Percentiles rank a stretch among this genome's conserved stretches.
Evolutionary conservation across 306 rosid genomes (phyloP).

Genomic region (apple (Malus domestica)): DNA sequence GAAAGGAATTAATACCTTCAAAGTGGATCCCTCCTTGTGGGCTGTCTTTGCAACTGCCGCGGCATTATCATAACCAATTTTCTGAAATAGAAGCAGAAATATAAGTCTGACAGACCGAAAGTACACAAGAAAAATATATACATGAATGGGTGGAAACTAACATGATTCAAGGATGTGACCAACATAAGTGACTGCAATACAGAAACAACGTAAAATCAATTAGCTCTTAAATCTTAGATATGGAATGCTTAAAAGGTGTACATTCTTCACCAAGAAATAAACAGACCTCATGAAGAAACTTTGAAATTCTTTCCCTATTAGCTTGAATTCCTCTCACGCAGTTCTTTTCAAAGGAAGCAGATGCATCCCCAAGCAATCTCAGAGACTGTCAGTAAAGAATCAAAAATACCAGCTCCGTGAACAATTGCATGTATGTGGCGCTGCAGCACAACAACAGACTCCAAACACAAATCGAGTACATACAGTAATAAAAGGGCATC

Average conservation of each 20-base stretch:
- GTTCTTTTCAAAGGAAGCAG: slow-evolving; percentile 92
- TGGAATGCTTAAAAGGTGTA: neutral
- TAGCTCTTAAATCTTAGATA: slow-evolving; percentile 22
- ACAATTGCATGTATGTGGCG: slow-evolving; percentile 1
- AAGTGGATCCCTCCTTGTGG: slow-evolving; percentile 89
- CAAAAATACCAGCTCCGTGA: neutral
- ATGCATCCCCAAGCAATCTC: slow-evolving; percentile 92
- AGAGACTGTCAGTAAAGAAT: slow-evolving; percentile 50
- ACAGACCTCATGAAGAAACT: slow-evolving; percentile 87
- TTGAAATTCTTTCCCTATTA: slow-evolving; percentile 83
- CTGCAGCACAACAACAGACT: neutral
- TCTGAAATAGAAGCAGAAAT: slow-evolving; percentile 39
- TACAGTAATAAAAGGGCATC: neutral
- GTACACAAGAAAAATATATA: neutral
- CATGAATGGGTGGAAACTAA: slow-evolving; percentile 35
- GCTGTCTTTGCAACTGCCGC: slow-evolving; percentile 97
- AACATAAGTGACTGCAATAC: slow-evolving; percentile 88
- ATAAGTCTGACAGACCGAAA: slow-evolving; percentile 4
- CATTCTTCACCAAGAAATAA: slow-evolving; percentile 7
- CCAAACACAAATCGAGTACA: slow-evolving; percentile 2
- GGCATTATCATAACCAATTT: slow-evolving; percentile 98
- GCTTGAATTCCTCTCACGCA: slow-evolving; percentile 96
- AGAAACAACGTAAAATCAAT: slow-evolving; percentile 17
- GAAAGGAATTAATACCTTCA: slow-evolving; percentile 52
- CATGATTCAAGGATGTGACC: slow-evolving; percentile 91